phyloP scores from a whole-genome alignment of 345 rosid genomes.

The Salix exigua region DNA sequence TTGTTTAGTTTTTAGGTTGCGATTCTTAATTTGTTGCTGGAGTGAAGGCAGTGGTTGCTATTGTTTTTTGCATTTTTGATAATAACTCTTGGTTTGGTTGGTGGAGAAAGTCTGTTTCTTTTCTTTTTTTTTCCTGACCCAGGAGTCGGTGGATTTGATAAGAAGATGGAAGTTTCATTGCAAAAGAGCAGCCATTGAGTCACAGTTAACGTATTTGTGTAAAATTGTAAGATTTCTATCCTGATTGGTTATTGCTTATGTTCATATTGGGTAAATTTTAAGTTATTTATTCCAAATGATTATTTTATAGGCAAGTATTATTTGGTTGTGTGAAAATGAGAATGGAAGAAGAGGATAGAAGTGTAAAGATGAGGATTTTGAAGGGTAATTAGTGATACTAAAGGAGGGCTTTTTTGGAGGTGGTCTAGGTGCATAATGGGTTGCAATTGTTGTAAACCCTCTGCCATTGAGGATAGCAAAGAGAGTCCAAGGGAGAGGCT shows the following conservation, averaged over 20 bases:
- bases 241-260: slow-evolving; percentile 1
- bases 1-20: not conserved
- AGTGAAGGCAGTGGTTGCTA: slow-evolving; percentile 3
- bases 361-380: slow-evolving; percentile 16
- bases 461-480: slow-evolving; percentile 78
- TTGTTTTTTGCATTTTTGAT: not conserved
- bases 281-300: slow-evolving; percentile 14
- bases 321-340: slow-evolving; percentile 19
- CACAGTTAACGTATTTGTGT: not conserved
- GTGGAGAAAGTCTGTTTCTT: not conserved
- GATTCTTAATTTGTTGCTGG: not conserved
- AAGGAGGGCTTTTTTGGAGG: slow-evolving; percentile 26
- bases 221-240: slow-evolving; percentile 6
- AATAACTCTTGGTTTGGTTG: not conserved
- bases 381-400: slow-evolving; percentile 34
- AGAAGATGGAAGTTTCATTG: not conserved
- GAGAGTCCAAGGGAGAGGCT: slow-evolving; percentile 73
- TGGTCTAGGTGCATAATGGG: slow-evolving; percentile 66
- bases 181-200: slow-evolving; percentile 3
- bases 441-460: slow-evolving; percentile 76
- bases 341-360: slow-evolving; percentile 22
- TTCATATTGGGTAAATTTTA: slow-evolving; percentile 16
- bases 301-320: slow-evolving; percentile 6
- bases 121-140: not conserved
- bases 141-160: slow-evolving; percentile 6